phyloP scores from a whole-genome alignment of 371 early-diverging fungal genomes.

The Lichtheimia corymbifera region DNA sequence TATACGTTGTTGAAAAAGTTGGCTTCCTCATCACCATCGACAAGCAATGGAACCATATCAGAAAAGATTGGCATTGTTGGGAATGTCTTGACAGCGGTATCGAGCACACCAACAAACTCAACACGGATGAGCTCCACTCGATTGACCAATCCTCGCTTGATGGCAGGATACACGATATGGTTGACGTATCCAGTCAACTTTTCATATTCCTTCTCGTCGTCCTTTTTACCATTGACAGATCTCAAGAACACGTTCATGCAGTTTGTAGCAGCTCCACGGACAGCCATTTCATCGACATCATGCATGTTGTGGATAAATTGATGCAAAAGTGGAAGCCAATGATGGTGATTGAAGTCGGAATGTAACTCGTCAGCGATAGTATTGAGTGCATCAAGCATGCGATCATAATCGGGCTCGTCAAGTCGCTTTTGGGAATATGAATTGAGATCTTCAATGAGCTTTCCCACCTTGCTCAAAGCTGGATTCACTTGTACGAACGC shows the following conservation, averaged over 20 bases:
- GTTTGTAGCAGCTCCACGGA: slow-evolving; percentile 81
- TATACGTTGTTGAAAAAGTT: slow-evolving; percentile 90
- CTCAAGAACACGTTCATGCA: slow-evolving; percentile 69
- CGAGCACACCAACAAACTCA: slow-evolving; percentile 72
- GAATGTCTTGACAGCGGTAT: slow-evolving; percentile 64
- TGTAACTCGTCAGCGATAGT: slow-evolving; percentile 69
- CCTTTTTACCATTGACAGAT: slow-evolving; percentile 37
- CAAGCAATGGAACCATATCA: slow-evolving; percentile 69
- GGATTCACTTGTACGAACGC: slow-evolving; percentile 66
- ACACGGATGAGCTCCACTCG: slow-evolving; percentile 65
- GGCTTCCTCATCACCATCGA: slow-evolving; percentile 70
- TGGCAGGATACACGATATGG: slow-evolving; percentile 71
- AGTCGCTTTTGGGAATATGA: slow-evolving; percentile 72
- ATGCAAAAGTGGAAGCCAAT: slow-evolving; percentile 92
- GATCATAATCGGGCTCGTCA: slow-evolving; percentile 90
- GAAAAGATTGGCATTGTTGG: slow-evolving; percentile 59
- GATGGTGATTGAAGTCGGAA: slow-evolving; percentile 56
- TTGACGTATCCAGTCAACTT: slow-evolving; percentile 53
- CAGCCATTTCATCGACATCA: slow-evolving; percentile 84
- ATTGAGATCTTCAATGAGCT: slow-evolving; percentile 74
- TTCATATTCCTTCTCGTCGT: slow-evolving; percentile 42
- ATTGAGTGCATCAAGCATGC: slow-evolving; percentile 77
- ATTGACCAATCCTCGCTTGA: slow-evolving; percentile 72
- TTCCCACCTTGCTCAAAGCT: slow-evolving; percentile 52
- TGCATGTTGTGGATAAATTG: slow-evolving; percentile 81